Conservation (phyloP, 1,284 basidiomycete genomes). For the Malassezia japonica region DNA sequence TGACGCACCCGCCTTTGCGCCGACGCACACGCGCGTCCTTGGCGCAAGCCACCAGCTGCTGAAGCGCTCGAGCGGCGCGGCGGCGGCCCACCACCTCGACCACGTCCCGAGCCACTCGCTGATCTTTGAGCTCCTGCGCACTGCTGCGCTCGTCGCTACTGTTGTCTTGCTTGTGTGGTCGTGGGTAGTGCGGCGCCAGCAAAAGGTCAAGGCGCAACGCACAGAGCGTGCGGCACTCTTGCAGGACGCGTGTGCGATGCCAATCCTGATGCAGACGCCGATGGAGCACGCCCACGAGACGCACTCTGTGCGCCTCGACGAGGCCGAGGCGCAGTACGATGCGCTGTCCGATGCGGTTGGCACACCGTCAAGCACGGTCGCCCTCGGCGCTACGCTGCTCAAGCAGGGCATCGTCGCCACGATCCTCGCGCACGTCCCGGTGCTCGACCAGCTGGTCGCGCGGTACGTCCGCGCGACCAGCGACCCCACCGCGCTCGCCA, state of each 20-base stretch:
- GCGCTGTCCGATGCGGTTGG: background rate
- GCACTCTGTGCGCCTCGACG: background rate
- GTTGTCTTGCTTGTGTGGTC: conserved; percentile 24
- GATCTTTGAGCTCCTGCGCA: conserved; percentile 30
- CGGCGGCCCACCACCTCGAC: conserved; percentile 25
- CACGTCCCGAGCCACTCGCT: conserved; percentile 30
- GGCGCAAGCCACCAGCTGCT: conserved; percentile 40
- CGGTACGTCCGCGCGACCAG: background rate
- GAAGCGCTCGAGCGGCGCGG: conserved; percentile 24
- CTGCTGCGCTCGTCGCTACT: conserved; percentile 21
- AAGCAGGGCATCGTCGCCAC: background rate
- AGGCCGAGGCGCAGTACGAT: background rate
- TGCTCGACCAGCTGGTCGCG: background rate
- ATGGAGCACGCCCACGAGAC: background rate
- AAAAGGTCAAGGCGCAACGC: background rate
- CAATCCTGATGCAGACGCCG: conserved; percentile 2
- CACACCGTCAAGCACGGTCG: background rate
- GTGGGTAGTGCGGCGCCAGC: background rate
- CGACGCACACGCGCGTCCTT: conserved; percentile 23
- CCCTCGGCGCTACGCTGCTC: background rate
- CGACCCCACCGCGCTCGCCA: background rate
- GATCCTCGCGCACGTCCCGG: background rate
- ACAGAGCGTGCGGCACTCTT: background rate
- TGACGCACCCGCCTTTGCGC: conserved; percentile 12
- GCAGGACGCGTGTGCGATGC: background rate